Evolutionary conservation across 2,329 filamentous ascomycete genomes (phyloP).

Genomic region (Neoarthrinium moseri): DNA sequence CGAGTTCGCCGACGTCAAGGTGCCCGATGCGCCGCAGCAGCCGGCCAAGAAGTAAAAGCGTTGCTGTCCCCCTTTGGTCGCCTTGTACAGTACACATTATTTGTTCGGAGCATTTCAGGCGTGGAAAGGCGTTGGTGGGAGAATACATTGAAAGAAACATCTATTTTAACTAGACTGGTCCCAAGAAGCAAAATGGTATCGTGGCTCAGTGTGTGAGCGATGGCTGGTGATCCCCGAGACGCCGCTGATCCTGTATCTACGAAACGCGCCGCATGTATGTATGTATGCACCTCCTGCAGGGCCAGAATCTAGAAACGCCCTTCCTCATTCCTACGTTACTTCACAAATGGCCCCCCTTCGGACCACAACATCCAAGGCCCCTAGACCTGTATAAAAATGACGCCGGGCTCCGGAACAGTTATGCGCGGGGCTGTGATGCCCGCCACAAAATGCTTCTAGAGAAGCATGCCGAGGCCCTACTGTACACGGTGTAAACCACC

Average conservation of each 20-base stretch:
- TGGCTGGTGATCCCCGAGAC: not conserved
- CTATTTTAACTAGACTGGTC: not conserved
- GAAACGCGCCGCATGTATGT: not conserved
- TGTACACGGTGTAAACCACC: too few species aligned
- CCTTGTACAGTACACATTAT: too few species aligned
- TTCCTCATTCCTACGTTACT: not conserved
- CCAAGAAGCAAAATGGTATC: constrained; percentile 9
- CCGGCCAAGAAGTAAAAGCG: constrained; percentile 32
- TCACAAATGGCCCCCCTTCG: too few species aligned
- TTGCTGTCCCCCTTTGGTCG: too few species aligned
- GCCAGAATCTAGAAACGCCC: too few species aligned
- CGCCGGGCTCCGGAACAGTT: too few species aligned
- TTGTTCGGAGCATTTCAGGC: too few species aligned
- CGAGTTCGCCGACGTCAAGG: constrained; percentile 92
- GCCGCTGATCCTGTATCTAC: constrained; percentile 3
- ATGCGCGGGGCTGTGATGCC: too few species aligned
- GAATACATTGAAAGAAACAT: not conserved
- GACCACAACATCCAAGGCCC: too few species aligned
- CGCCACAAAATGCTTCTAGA: not conserved
- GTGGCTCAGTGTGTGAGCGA: constrained; percentile 6
- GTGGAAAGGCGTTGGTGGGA: constrained; percentile 7
- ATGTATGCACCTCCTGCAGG: not conserved
- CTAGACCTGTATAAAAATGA: not conserved
- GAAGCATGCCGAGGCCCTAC: too few species aligned
- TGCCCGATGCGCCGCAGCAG: constrained; percentile 69